phyloP scores from a whole-genome alignment of 768 basidiomycete species.

The Lactifluus rugatus region DNA sequence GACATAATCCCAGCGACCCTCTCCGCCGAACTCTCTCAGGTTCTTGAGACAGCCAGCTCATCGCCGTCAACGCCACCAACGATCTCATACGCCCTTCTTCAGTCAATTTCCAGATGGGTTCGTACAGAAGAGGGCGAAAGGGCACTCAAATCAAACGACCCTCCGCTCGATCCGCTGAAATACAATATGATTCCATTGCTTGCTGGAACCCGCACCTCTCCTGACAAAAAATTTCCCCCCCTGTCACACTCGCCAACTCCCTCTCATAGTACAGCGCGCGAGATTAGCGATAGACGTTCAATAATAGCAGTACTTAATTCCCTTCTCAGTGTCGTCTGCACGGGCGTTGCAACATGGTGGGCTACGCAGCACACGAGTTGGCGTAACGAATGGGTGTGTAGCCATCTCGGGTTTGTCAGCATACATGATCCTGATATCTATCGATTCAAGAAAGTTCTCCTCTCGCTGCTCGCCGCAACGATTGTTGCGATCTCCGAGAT shows the following conservation, averaged over 20 bases:
- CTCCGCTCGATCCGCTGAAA: conserved; percentile 39
- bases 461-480: conserved; percentile 49
- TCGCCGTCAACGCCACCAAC: conserved; percentile 20
- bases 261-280: conserved; percentile 39
- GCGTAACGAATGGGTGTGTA: conserved; percentile 67
- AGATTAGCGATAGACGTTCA: conserved; percentile 47
- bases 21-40: conserved; percentile 32
- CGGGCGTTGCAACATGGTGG: conserved; percentile 65
- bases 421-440: background rate
- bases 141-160: conserved; percentile 31
- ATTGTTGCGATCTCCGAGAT: conserved; percentile 65
- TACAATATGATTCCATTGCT: conserved; percentile 69
- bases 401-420: background rate
- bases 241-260: conserved; percentile 33
- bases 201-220: conserved; percentile 71
- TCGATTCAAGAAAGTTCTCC: conserved; percentile 38
- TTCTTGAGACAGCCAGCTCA: conserved; percentile 25
- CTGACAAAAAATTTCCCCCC: conserved; percentile 56
- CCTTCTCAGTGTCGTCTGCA: conserved; percentile 55
- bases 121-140: conserved; percentile 40
- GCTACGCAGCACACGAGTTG: conserved; percentile 54
- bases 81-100: conserved; percentile 55
- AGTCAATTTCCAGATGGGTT: conserved; percentile 57
- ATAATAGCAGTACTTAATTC: conserved; percentile 65
- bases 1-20: conserved; percentile 38